Evolutionary conservation across 2,329 filamentous ascomycete genomes (phyloP).

Genomic region (Acephala macrosclerotiorum): DNA sequence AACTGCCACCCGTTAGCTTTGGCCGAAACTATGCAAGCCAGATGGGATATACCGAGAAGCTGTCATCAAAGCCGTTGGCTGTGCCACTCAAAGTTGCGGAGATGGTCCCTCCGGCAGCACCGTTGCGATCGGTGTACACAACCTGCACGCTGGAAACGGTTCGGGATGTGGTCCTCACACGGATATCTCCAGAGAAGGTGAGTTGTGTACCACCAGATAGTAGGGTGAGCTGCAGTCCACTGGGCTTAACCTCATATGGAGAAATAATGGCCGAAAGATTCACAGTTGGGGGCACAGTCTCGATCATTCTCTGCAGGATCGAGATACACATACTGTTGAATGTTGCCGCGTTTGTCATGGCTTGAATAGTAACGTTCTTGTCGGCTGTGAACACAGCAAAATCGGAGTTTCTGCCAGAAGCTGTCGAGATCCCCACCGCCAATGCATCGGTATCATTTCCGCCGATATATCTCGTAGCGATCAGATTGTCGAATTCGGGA

Average conservation of each 20-base stretch:
- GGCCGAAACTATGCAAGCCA: slow-evolving; percentile 34
- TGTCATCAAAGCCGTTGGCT: slow-evolving; percentile 65
- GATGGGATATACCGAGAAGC: slow-evolving; percentile 58
- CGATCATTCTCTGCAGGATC: slow-evolving; percentile 66
- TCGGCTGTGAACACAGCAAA: slow-evolving; percentile 63
- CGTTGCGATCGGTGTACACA: slow-evolving; percentile 62
- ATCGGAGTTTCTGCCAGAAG: slow-evolving; percentile 55
- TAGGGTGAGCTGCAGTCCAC: slow-evolving; percentile 62
- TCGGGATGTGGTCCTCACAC: slow-evolving; percentile 59
- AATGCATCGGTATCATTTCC: slow-evolving; percentile 62
- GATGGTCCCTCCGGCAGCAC: slow-evolving; percentile 55
- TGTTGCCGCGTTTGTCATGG: slow-evolving; percentile 51
- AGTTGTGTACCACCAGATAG: slow-evolving; percentile 56
- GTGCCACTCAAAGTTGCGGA: slow-evolving; percentile 55
- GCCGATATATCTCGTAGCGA: slow-evolving; percentile 63
- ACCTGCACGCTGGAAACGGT: slow-evolving; percentile 57
- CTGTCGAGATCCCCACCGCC: slow-evolving; percentile 57
- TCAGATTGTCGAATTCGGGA: slow-evolving; percentile 61
- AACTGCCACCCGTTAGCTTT: slow-evolving; percentile 32
- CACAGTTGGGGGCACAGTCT: slow-evolving; percentile 61
- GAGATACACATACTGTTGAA: slow-evolving; percentile 58
- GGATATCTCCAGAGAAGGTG: slow-evolving; percentile 61
- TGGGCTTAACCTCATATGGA: slow-evolving; percentile 67
- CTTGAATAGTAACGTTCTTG: slow-evolving; percentile 59
- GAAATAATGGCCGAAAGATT: slow-evolving; percentile 58